Conservation (phyloP, 352 stramenopile genomes). For the Elongisporangium prolatum region DNA sequence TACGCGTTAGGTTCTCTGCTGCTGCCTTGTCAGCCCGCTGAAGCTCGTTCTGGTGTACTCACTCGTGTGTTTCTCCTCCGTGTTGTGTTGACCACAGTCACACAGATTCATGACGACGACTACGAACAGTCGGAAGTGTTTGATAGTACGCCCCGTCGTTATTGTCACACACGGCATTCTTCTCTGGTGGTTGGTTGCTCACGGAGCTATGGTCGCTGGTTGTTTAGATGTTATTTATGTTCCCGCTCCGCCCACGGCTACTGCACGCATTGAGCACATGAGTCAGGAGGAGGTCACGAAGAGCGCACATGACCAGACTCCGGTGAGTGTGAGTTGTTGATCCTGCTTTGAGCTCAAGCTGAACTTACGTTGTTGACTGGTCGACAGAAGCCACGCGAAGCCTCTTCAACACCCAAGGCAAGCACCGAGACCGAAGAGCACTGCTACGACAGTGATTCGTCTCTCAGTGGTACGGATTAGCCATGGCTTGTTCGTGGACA, state of each 20-base stretch:
- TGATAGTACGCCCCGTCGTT: conserved; percentile 34
- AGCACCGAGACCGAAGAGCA: background rate
- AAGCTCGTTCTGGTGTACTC: conserved; percentile 6
- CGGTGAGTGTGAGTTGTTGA: background rate
- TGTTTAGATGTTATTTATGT: conserved; percentile 59
- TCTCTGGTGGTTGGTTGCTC: background rate
- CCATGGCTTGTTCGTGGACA: background rate
- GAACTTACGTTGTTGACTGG: background rate
- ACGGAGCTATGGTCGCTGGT: background rate
- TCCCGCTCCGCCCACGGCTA: conserved; percentile 2
- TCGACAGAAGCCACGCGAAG: background rate
- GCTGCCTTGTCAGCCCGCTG: conserved; percentile 6
- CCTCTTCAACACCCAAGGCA: background rate
- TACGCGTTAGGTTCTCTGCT: conserved; percentile 11
- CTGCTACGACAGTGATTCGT: background rate
- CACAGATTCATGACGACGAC: conserved; percentile 45
- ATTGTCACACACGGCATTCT: conserved; percentile 1
- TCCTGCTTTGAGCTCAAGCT: background rate
- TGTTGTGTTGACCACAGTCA: conserved; percentile 22
- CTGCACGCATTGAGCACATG: conserved; percentile 4
- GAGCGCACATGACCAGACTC: background rate
- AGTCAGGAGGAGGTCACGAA: background rate
- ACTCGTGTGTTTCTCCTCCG: conserved; percentile 4
- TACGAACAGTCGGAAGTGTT: conserved; percentile 71
- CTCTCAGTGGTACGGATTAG: background rate